These are phyloP conservation scores for Zygosaccharomyces bisporus DNA, from an alignment of 805 yeast species.

Conservation along the genomic window DNA sequence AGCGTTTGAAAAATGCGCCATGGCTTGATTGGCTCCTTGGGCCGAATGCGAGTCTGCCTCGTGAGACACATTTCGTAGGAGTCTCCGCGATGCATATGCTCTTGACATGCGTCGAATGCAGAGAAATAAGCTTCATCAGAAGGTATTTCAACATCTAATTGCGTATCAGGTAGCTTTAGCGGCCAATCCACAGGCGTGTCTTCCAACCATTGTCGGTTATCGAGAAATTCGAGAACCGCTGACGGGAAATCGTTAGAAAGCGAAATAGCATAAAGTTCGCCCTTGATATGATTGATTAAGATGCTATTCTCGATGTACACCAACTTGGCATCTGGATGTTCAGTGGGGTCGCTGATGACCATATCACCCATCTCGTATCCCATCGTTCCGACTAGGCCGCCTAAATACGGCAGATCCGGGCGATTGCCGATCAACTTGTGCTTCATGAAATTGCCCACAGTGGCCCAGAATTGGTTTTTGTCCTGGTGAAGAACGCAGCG, in stretches of 20 bases:
- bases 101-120: slow-evolving; percentile 62
- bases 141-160: slow-evolving; percentile 45
- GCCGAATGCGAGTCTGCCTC: slow-evolving; percentile 57
- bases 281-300: slow-evolving; percentile 46
- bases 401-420: slow-evolving; percentile 68
- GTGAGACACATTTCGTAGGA: slow-evolving; percentile 93
- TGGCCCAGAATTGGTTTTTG: slow-evolving; percentile 30
- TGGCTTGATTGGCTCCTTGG: slow-evolving; percentile 43
- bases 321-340: slow-evolving; percentile 66
- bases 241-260: slow-evolving; percentile 40
- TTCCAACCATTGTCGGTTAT: not conserved
- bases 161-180: slow-evolving; percentile 20
- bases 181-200: slow-evolving; percentile 10
- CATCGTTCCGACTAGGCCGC: slow-evolving; percentile 85
- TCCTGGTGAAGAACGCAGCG: slow-evolving; percentile 20
- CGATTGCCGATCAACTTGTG: slow-evolving; percentile 12
- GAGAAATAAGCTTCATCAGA: slow-evolving; percentile 48
- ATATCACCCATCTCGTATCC: slow-evolving; percentile 84
- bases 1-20: slow-evolving; percentile 81
- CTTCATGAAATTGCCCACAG: slow-evolving; percentile 30
- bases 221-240: slow-evolving; percentile 11
- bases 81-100: slow-evolving; percentile 69
- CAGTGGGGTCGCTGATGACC: slow-evolving; percentile 38
- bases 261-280: slow-evolving; percentile 50
- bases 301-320: slow-evolving; percentile 66